Percentiles rank a stretch among this genome's conserved stretches.
Evolutionary conservation across 371 early-diverging fungal species (phyloP).

Genomic region (Rhizopus sp.): DNA sequence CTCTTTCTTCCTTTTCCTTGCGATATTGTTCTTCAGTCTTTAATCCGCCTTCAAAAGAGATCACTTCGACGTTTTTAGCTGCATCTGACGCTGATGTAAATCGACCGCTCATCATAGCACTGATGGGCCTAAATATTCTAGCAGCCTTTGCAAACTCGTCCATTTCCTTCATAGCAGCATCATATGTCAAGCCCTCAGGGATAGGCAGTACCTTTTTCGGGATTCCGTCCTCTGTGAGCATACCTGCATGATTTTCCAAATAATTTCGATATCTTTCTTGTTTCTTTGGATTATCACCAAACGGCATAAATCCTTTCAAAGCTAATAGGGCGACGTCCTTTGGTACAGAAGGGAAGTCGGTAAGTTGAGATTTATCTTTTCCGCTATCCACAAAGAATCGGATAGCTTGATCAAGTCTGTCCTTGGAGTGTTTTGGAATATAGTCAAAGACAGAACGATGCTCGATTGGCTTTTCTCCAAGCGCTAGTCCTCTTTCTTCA

Average conservation of each 20-base stretch:
- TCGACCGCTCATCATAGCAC: slow-evolving; percentile 76
- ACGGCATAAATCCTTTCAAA: slow-evolving; percentile 85
- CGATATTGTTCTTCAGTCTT: slow-evolving; percentile 48
- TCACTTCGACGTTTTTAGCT: slow-evolving; percentile 27
- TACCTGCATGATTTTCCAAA: slow-evolving; percentile 69
- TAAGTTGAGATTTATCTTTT: slow-evolving; percentile 32
- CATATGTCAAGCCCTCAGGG: slow-evolving; percentile 53
- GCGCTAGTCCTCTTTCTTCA: slow-evolving; percentile 66
- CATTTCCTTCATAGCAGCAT: slow-evolving; percentile 67
- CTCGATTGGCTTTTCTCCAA: slow-evolving; percentile 76
- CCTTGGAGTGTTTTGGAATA: slow-evolving; percentile 69
- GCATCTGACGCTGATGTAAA: slow-evolving; percentile 66
- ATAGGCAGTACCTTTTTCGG: slow-evolving; percentile 38
- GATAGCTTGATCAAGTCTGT: slow-evolving; percentile 61
- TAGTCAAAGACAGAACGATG: slow-evolving; percentile 77
- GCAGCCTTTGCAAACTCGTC: slow-evolving; percentile 86
- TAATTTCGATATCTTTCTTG: slow-evolving; percentile 79
- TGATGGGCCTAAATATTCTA: slow-evolving; percentile 76
- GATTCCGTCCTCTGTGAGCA: slow-evolving; percentile 30
- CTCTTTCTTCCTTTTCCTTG: slow-evolving; percentile 39
- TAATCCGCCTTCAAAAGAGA: slow-evolving; percentile 54
- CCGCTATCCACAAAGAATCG: slow-evolving; percentile 29
- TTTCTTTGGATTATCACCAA: slow-evolving; percentile 71
- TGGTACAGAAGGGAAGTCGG: slow-evolving; percentile 60
- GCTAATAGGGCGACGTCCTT: slow-evolving; percentile 73